phyloP scores from a whole-genome alignment of 768 basidiomycete species.

The Lactarius deliciosus region DNA sequence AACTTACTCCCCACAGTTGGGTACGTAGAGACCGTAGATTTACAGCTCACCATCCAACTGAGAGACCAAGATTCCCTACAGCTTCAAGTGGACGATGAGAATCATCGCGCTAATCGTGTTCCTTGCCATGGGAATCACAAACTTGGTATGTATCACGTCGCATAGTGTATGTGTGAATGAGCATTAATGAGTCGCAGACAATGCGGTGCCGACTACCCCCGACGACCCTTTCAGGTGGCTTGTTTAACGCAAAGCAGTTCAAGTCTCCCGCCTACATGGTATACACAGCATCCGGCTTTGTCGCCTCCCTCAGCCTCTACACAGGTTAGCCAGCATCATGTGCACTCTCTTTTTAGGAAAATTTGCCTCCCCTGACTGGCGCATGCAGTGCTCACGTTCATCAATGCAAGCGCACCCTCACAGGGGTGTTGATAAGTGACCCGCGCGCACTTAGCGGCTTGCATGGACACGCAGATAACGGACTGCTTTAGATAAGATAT shows the following conservation, averaged over 20 bases:
- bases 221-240: slow-evolving; percentile 50
- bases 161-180: slow-evolving; percentile 1
- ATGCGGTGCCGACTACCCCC: slow-evolving; percentile 53
- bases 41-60: neutral
- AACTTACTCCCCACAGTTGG: slow-evolving; percentile 55
- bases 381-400: slow-evolving; percentile 61
- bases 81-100: slow-evolving; percentile 79
- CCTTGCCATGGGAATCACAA: slow-evolving; percentile 50
- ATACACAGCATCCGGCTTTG: slow-evolving; percentile 57
- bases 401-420: slow-evolving; percentile 54
- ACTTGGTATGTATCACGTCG: slow-evolving; percentile 41
- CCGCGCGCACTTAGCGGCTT: no score
- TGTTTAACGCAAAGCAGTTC: slow-evolving; percentile 61
- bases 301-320: slow-evolving; percentile 67
- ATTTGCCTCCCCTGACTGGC: neutral
- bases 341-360: neutral
- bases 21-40: slow-evolving; percentile 36
- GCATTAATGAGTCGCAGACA: slow-evolving; percentile 33
- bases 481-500: no score
- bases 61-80: slow-evolving; percentile 32
- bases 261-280: slow-evolving; percentile 51
- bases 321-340: slow-evolving; percentile 31
- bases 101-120: slow-evolving; percentile 65
- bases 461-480: no score
- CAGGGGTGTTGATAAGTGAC: no score